A percentile compares a stretch with the other conserved stretches of the same genome.
phyloP scores from a whole-genome alignment of 257 asterid species.

The Fraxinus pennsylvanica region DNA sequence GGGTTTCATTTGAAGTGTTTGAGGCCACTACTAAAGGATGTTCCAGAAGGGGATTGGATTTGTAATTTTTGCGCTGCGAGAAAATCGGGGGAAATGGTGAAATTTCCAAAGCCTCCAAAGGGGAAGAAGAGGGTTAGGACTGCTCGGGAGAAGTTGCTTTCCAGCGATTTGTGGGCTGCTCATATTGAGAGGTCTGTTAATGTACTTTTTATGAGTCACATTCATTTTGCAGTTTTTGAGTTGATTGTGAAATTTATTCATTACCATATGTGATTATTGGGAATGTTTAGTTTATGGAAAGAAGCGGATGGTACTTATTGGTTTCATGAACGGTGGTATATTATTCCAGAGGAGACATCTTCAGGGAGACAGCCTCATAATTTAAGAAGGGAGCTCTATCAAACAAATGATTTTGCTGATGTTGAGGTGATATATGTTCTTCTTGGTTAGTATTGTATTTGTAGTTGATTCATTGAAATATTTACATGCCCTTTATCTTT shows the following conservation, averaged over 20 bases:
- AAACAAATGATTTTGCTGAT: constrained; percentile 75
- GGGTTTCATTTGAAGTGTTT: constrained; percentile 90
- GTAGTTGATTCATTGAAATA: background rate
- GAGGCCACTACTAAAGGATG: constrained; percentile 71
- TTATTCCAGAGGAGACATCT: constrained; percentile 87
- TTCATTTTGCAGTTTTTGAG: background rate
- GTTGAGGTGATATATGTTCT: constrained; percentile 56
- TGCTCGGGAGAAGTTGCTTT: constrained; percentile 78
- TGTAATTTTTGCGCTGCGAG: constrained; percentile 67
- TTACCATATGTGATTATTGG: constrained; percentile 16
- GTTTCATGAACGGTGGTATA: constrained; percentile 77
- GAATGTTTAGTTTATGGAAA: constrained; percentile 72
- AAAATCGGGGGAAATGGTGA: constrained; percentile 46
- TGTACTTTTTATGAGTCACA: background rate
- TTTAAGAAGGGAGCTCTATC: constrained; percentile 85
- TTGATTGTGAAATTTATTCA: constrained; percentile 7
- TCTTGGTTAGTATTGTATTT: background rate
- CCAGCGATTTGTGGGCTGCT: constrained; percentile 90
- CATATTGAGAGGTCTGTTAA: constrained; percentile 65
- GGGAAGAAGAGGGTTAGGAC: constrained; percentile 83
- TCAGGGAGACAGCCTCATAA: constrained; percentile 92
- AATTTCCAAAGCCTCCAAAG: constrained; percentile 57
- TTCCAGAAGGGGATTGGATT: constrained; percentile 92
- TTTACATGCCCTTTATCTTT: background rate
- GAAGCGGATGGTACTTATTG: constrained; percentile 86